Conservation (phyloP, 805 yeast species). For the Kodamaea leandrae region DNA sequence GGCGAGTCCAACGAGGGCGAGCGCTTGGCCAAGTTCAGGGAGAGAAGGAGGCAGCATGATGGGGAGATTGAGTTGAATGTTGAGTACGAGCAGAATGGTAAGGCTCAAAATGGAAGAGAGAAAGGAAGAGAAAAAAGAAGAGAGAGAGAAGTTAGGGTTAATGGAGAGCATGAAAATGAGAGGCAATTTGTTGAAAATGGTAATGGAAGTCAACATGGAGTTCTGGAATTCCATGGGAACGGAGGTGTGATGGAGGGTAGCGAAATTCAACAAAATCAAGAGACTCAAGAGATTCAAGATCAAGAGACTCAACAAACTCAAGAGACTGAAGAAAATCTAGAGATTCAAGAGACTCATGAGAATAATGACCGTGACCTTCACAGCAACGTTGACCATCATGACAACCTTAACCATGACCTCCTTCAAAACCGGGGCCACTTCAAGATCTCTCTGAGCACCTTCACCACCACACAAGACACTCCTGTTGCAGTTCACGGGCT, state of each 20-base stretch:
- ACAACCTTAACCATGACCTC: too few species aligned
- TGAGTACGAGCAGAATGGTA: too few species aligned
- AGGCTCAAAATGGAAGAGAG: too few species aligned
- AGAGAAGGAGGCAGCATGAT: not conserved
- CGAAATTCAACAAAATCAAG: not conserved
- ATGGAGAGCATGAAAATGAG: too few species aligned
- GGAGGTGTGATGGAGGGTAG: too few species aligned
- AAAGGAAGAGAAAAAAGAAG: not conserved
- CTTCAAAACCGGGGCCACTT: constrained; percentile 5
- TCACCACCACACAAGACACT: constrained; percentile 13
- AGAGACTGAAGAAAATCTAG: not conserved
- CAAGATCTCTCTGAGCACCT: constrained; percentile 8
- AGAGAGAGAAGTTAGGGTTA: not conserved
- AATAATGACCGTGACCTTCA: too few species aligned
- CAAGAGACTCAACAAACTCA: not conserved
- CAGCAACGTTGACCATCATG: too few species aligned
- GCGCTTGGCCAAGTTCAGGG: constrained; percentile 1
- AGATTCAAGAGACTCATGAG: not conserved
- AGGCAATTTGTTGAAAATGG: too few species aligned
- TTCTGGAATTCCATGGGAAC: too few species aligned
- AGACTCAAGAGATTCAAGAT: not conserved
- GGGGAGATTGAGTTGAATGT: too few species aligned
- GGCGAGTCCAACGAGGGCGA: constrained; percentile 1
- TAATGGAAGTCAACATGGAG: too few species aligned
- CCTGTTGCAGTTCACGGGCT: constrained; percentile 14